phyloP scores from a whole-genome alignment of 2,329 filamentous ascomycete species.

The Ascochyta fabae region DNA sequence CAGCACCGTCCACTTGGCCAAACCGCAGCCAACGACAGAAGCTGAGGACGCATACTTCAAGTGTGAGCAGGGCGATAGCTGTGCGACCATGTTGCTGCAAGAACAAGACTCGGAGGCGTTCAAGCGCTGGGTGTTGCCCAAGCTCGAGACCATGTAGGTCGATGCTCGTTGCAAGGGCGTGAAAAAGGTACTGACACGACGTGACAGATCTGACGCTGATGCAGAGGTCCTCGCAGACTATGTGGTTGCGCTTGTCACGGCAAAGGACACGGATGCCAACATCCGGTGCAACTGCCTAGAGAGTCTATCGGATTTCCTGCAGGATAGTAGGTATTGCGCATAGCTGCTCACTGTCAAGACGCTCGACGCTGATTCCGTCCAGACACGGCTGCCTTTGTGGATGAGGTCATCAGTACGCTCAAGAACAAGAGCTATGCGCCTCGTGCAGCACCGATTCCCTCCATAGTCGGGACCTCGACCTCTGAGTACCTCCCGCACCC shows the following conservation, averaged over 20 bases:
- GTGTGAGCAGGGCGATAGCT: background rate
- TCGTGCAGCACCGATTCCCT: constrained; percentile 39
- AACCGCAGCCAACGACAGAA: background rate
- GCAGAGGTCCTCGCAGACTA: constrained; percentile 84
- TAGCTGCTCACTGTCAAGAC: background rate
- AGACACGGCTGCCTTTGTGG: constrained; percentile 69
- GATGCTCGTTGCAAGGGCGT: background rate
- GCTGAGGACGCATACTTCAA: background rate
- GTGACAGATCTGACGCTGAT: constrained; percentile 74
- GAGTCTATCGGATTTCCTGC: constrained; percentile 77
- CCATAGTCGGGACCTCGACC: constrained; percentile 31
- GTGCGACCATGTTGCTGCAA: constrained; percentile 58
- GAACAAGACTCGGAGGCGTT: constrained; percentile 64
- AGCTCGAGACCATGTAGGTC: constrained; percentile 75
- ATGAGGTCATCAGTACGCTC: constrained; percentile 73
- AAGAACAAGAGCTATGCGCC: constrained; percentile 57
- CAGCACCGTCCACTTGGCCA: background rate
- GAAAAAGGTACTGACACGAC: constrained; percentile 5
- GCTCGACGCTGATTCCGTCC: constrained; percentile 15
- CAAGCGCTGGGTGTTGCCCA: constrained; percentile 79
- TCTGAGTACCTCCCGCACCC: constrained; percentile 27
- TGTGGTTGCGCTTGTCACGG: constrained; percentile 76
- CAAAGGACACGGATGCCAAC: constrained; percentile 64
- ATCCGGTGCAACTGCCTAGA: constrained; percentile 72
- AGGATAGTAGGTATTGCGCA: constrained; percentile 61